Conservation (phyloP, 208 protist genomes). For the Trypanosoma cruzi region DNA sequence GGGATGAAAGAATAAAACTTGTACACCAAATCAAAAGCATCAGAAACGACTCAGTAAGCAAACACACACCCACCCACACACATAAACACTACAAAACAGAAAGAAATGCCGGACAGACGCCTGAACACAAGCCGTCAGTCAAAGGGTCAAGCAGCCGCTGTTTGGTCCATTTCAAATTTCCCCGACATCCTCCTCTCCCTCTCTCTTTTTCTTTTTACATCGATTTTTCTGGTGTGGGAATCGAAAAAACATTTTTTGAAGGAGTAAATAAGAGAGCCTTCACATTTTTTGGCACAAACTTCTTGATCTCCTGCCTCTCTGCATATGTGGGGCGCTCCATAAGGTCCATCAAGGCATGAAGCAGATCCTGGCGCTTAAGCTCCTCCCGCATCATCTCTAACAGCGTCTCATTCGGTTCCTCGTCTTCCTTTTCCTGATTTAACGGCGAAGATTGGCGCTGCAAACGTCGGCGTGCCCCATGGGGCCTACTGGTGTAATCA, state of each 20-base stretch:
- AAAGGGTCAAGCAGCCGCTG: no score
- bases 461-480: neutral
- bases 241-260: neutral
- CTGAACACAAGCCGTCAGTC: no score
- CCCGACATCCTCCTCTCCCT: neutral
- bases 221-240: neutral
- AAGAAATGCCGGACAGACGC: no score
- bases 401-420: conserved; percentile 1
- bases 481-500: neutral
- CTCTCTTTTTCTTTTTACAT: neutral
- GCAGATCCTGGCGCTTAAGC: conserved; percentile 18
- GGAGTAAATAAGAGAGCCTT: neutral
- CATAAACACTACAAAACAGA: neutral
- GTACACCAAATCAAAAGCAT: no score
- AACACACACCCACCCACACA: neutral
- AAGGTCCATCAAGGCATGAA: conserved; percentile 24
- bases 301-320: conserved; percentile 3
- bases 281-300: neutral
- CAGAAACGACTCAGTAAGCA: neutral
- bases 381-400: conserved; percentile 21
- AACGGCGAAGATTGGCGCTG: neutral
- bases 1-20: no score
- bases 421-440: neutral
- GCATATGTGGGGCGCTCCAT: conserved; percentile 19
- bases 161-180: no score